phyloP scores from a whole-genome alignment of 305 asterid genomes.

The Fraxinus sp. region DNA sequence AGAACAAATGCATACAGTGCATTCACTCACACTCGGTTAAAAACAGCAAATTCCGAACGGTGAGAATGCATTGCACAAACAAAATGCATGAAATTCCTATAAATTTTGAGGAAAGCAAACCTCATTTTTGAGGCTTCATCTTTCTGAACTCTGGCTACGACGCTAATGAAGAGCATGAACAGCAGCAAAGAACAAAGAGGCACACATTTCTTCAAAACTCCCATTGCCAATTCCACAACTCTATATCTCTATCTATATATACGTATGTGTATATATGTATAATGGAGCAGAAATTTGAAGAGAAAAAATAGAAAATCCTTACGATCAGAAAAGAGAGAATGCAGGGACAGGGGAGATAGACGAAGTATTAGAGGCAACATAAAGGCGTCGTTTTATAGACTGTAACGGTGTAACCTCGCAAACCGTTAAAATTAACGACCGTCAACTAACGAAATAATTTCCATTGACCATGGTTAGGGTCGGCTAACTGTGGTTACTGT shows the following conservation, averaged over 20 bases:
- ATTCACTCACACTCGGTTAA: background rate
- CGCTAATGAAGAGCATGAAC: constrained; percentile 41
- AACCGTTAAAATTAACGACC: constrained; percentile 44
- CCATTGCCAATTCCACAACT: constrained; percentile 24
- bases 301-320: constrained; percentile 7
- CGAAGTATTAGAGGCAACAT: constrained; percentile 21
- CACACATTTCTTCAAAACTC: constrained; percentile 32
- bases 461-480: background rate
- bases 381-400: constrained; percentile 47
- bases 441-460: constrained; percentile 31
- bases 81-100: background rate
- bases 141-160: constrained; percentile 30
- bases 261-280: background rate
- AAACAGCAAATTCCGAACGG: background rate
- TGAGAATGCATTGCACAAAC: background rate
- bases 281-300: constrained; percentile 23
- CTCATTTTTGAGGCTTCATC: constrained; percentile 33
- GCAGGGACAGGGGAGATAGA: constrained; percentile 17
- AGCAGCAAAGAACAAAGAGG: constrained; percentile 37
- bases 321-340: background rate
- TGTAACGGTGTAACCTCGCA: background rate
- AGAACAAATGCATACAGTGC: background rate
- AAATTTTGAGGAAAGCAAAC: constrained; percentile 15
- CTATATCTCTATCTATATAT: constrained; percentile 2
- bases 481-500: background rate